Evolutionary conservation across 306 rosid species (phyloP).

Genomic region (Vigna reflexopilosa): DNA sequence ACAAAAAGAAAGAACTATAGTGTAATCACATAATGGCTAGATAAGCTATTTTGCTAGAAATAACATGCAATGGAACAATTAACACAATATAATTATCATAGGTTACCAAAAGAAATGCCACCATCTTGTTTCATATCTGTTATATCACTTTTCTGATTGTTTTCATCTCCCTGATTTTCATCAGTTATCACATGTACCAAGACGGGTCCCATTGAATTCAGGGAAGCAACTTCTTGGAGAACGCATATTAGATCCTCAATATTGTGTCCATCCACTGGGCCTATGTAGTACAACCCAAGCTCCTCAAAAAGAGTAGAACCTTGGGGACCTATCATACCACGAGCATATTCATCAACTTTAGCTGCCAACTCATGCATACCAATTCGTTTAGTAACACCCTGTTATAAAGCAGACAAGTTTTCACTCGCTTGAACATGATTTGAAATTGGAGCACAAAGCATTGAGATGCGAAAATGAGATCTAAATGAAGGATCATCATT

Average conservation of each 20-base stretch:
- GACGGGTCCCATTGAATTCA: constrained; percentile 95
- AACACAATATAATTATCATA: constrained; percentile 12
- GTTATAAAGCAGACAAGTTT: constrained; percentile 40
- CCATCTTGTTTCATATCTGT: constrained; percentile 51
- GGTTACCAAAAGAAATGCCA: constrained; percentile 44
- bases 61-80: constrained; percentile 15
- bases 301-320: constrained; percentile 97
- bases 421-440: constrained; percentile 19
- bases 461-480: constrained; percentile 24
- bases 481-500: constrained; percentile 18
- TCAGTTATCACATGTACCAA: constrained; percentile 88
- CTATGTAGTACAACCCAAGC: constrained; percentile 95
- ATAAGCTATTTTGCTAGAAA: constrained; percentile 7
- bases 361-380: constrained; percentile 98
- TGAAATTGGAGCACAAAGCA: constrained; percentile 9
- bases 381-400: constrained; percentile 91
- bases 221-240: constrained; percentile 87
- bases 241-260: constrained; percentile 81
- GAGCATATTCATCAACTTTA: constrained; percentile 96
- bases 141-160: constrained; percentile 45
- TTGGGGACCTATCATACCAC: constrained; percentile 93
- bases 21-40: background rate
- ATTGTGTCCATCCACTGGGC: constrained; percentile 95
- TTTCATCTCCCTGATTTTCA: constrained; percentile 65
- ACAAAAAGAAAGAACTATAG: background rate